Conservation (phyloP, 352 stramenopile species). For the Globisporangium apiculatum region DNA sequence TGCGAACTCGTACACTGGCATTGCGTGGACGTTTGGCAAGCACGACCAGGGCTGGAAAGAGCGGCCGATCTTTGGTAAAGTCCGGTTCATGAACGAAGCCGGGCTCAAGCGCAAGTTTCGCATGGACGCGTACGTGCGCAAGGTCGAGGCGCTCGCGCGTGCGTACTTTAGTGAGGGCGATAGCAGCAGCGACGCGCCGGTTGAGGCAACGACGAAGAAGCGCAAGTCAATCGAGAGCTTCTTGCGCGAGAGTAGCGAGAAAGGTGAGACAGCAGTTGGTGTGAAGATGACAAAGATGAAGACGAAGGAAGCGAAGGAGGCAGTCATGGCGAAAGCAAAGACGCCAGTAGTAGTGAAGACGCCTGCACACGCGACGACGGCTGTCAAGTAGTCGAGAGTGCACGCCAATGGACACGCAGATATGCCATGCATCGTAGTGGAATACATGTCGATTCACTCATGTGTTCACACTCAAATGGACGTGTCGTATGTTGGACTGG, state of each 20-base stretch:
- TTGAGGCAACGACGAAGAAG: slow-evolving; percentile 15
- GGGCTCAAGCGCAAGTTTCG: slow-evolving; percentile 98
- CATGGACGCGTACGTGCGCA: slow-evolving; percentile 82
- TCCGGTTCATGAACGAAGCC: slow-evolving; percentile 98
- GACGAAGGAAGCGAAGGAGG: neutral
- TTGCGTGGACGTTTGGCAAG: slow-evolving; percentile 87
- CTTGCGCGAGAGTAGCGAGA: slow-evolving; percentile 3
- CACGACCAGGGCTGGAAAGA: slow-evolving; percentile 98
- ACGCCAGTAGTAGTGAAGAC: slow-evolving; percentile 1
- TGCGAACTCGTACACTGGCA: slow-evolving; percentile 89
- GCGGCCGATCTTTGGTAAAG: slow-evolving; percentile 97
- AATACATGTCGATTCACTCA: too few relatives aligned
- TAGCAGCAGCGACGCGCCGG: neutral
- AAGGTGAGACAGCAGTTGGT: too few relatives aligned
- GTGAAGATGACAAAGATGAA: too few relatives aligned
- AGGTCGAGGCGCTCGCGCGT: slow-evolving; percentile 29
- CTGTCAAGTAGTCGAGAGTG: neutral
- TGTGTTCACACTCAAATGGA: too few relatives aligned
- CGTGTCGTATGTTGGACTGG: too few relatives aligned
- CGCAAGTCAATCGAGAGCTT: slow-evolving; percentile 21
- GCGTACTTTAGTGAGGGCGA: neutral
- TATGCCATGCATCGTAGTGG: too few relatives aligned
- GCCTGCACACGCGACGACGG: neutral
- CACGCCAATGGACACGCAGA: too few relatives aligned
- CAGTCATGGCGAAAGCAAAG: neutral